A percentile compares a stretch with the other conserved stretches of the same genome.
phyloP scores from a whole-genome alignment of 129 eudicot genomes.

The Oenanthe sinensis region DNA sequence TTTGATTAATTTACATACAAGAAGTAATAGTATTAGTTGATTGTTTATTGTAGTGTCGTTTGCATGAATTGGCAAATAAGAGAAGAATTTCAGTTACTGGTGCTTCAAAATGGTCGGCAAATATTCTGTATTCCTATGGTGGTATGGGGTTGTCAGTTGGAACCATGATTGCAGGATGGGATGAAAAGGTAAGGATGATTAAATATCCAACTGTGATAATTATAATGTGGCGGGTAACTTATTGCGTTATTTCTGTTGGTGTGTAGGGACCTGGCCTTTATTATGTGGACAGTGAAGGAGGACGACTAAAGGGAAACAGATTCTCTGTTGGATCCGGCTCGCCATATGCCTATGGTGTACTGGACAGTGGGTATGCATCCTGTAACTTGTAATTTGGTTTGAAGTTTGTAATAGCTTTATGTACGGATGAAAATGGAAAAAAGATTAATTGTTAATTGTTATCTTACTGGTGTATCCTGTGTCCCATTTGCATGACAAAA shows the following conservation, averaged over 20 bases:
- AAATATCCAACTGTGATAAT: background rate
- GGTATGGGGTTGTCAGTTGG: conserved; percentile 97
- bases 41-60: conserved; percentile 48
- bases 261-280: conserved; percentile 94
- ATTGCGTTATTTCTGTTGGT: background rate
- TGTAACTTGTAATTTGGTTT: too few relatives aligned
- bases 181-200: conserved; percentile 54
- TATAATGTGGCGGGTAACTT: background rate
- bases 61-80: conserved; percentile 85
- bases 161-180: conserved; percentile 98
- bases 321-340: conserved; percentile 99
- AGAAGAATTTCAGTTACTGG: conserved; percentile 93
- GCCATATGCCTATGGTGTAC: conserved; percentile 97
- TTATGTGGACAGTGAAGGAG: conserved; percentile 99
- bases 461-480: background rate
- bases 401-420: background rate
- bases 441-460: background rate
- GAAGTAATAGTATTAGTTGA: conserved; percentile 3
- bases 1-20: background rate
- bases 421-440: background rate
- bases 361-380: conserved; percentile 77
- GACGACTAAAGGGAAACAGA: conserved; percentile 83
- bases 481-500: background rate
- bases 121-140: conserved; percentile 77
- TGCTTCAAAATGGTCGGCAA: conserved; percentile 83